phyloP scores from a whole-genome alignment of 768 basidiomycete genomes.

The Trametes cubensis region DNA sequence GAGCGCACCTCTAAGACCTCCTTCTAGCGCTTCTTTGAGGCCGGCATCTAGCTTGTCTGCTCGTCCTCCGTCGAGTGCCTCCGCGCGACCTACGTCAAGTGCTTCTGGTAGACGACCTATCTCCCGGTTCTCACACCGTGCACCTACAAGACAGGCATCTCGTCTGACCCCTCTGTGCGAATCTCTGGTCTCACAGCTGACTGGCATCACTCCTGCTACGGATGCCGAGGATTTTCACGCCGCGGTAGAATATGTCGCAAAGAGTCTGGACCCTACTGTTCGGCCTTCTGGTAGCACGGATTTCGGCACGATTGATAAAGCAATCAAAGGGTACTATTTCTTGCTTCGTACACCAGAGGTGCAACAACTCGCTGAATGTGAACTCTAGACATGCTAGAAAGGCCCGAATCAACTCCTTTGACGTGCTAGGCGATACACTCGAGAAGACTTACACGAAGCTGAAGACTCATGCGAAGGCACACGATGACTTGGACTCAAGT shows the following conservation, averaged over 20 bases:
- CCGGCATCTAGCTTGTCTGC: slow-evolving; percentile 45
- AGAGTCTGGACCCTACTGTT: slow-evolving; percentile 56
- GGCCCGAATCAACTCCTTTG: slow-evolving; percentile 67
- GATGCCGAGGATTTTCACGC: slow-evolving; percentile 49
- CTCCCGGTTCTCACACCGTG: slow-evolving; percentile 48
- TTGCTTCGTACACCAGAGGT: slow-evolving; percentile 1
- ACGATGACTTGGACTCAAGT: slow-evolving; percentile 64
- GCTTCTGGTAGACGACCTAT: slow-evolving; percentile 32
- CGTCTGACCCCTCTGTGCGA: slow-evolving; percentile 59
- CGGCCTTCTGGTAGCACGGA: slow-evolving; percentile 63
- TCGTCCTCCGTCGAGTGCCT: slow-evolving; percentile 44
- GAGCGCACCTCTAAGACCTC: slow-evolving; percentile 9
- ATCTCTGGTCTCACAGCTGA: slow-evolving; percentile 55
- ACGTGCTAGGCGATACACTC: slow-evolving; percentile 63
- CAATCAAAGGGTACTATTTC: slow-evolving; percentile 52
- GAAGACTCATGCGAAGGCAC: slow-evolving; percentile 50
- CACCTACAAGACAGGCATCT: slow-evolving; percentile 51
- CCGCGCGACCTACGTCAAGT: slow-evolving; percentile 44
- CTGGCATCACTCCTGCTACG: slow-evolving; percentile 48
- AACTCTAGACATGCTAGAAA: slow-evolving; percentile 46
- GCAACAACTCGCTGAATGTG: slow-evolving; percentile 1
- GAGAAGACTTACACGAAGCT: slow-evolving; percentile 54
- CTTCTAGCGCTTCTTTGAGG: slow-evolving; percentile 34
- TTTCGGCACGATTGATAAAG: slow-evolving; percentile 55
- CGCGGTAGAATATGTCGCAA: slow-evolving; percentile 59